A percentile compares a stretch with the other conserved stretches of the same genome.
Conservation (phyloP, 331 rosid genomes). For the Rhamnella rubrinervis region DNA sequence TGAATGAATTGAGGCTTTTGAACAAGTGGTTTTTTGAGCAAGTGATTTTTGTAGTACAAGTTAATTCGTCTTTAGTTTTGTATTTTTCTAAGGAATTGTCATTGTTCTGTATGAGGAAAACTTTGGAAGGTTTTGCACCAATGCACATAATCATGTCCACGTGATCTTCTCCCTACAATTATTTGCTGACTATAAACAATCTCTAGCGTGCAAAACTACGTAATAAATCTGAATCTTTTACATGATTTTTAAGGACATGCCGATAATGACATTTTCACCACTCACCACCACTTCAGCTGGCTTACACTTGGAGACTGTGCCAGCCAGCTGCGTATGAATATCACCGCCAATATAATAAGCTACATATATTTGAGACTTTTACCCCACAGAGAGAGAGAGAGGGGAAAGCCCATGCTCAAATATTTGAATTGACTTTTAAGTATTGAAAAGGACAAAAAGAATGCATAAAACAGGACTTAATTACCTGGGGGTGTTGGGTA, state of each 20-base stretch:
- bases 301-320: constrained; percentile 1
- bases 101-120: constrained; percentile 34
- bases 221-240: neutral
- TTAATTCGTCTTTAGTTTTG: constrained; percentile 42
- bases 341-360: neutral
- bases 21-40: constrained; percentile 27
- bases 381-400: no score
- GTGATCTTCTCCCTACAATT: constrained; percentile 16
- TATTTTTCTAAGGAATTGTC: constrained; percentile 50
- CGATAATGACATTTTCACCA: constrained; percentile 13
- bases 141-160: neutral
- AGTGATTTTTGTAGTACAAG: constrained; percentile 28
- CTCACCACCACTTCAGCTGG: neutral
- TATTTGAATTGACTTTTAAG: neutral
- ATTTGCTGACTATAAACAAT: constrained; percentile 27
- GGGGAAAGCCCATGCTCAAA: neutral
- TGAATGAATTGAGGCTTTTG: constrained; percentile 26
- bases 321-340: neutral
- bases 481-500: no score
- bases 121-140: constrained; percentile 34
- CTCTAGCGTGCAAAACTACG: constrained; percentile 11
- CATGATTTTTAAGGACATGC: constrained; percentile 8
- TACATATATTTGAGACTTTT: neutral
- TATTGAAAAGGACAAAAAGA: no score
- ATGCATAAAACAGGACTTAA: no score